Percentiles rank a stretch among this genome's conserved stretches.
Conservation (phyloP, 2,329 filamentous ascomycete genomes). For the Neonectria punicea region DNA sequence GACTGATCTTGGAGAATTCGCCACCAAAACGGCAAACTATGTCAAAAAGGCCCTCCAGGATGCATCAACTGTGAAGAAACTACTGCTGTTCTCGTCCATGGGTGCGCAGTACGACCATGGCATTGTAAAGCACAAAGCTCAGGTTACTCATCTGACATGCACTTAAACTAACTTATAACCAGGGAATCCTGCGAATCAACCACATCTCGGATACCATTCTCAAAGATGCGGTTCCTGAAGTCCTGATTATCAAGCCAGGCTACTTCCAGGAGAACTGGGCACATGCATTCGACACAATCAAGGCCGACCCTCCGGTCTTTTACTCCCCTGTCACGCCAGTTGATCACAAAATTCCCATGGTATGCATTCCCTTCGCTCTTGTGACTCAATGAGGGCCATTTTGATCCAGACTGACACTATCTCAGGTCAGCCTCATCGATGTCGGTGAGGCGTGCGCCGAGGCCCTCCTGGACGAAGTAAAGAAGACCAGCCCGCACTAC, state of each 20-base stretch:
- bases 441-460: slow-evolving; percentile 41
- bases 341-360: slow-evolving; percentile 48
- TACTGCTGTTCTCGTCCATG: slow-evolving; percentile 45
- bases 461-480: slow-evolving; percentile 30
- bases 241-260: slow-evolving; percentile 32
- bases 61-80: slow-evolving; percentile 24
- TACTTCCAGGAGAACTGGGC: slow-evolving; percentile 41
- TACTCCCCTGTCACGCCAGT: slow-evolving; percentile 42
- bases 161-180: not conserved
- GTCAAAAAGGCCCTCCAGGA: slow-evolving; percentile 37
- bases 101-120: slow-evolving; percentile 45
- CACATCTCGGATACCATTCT: slow-evolving; percentile 36
- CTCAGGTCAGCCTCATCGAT: slow-evolving; percentile 45
- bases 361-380: slow-evolving; percentile 19
- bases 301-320: slow-evolving; percentile 38
- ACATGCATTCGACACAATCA: slow-evolving; percentile 30
- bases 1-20: slow-evolving; percentile 38
- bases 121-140: slow-evolving; percentile 37
- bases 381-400: not conserved
- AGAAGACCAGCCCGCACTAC: slow-evolving; percentile 24
- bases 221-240: slow-evolving; percentile 33
- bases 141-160: not conserved
- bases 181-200: slow-evolving; percentile 43
- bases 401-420: not conserved
- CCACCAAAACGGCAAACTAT: slow-evolving; percentile 36